phyloP scores from a whole-genome alignment of 805 yeast species.

The Ogataea glucozyma region DNA sequence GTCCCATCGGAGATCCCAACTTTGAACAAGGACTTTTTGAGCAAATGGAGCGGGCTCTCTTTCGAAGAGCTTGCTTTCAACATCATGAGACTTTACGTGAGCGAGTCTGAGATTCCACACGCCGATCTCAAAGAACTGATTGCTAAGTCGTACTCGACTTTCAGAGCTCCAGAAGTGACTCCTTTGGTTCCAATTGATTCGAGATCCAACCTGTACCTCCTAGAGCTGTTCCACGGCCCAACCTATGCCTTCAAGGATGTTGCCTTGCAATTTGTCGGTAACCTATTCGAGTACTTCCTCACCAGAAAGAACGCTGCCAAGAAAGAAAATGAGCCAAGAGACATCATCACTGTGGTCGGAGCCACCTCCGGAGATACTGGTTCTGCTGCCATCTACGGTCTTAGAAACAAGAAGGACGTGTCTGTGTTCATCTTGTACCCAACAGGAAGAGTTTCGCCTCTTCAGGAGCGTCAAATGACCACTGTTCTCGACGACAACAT shows the following conservation, averaged over 20 bases:
- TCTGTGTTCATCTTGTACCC: constrained; percentile 96
- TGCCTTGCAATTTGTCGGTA: constrained; percentile 97
- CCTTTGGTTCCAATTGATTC: constrained; percentile 66
- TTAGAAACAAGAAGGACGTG: constrained; percentile 96
- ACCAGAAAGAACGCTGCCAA: constrained; percentile 65
- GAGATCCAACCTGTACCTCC: constrained; percentile 61
- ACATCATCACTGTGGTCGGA: constrained; percentile 92
- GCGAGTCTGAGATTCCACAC: constrained; percentile 69
- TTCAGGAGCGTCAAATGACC: constrained; percentile 98
- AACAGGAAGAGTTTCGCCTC: constrained; percentile 94
- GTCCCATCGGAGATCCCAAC: constrained; percentile 82
- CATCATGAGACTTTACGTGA: constrained; percentile 78
- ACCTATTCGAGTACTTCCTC: constrained; percentile 90
- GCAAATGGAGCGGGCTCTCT: constrained; percentile 69
- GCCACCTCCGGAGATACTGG: constrained; percentile 99
- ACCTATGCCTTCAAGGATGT: constrained; percentile 99
- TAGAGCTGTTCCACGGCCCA: constrained; percentile 98
- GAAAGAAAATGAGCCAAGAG: constrained; percentile 54
- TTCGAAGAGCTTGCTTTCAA: constrained; percentile 88
- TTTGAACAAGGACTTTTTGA: constrained; percentile 52
- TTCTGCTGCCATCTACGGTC: constrained; percentile 97
- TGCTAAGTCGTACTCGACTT: constrained; percentile 79
- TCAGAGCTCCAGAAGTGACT: constrained; percentile 84
- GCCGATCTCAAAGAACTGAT: constrained; percentile 66
- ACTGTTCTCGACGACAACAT: constrained; percentile 91